Conservation (phyloP, 164 flowering plant genomes). For the Kalanchoe fedtschenkoi region DNA sequence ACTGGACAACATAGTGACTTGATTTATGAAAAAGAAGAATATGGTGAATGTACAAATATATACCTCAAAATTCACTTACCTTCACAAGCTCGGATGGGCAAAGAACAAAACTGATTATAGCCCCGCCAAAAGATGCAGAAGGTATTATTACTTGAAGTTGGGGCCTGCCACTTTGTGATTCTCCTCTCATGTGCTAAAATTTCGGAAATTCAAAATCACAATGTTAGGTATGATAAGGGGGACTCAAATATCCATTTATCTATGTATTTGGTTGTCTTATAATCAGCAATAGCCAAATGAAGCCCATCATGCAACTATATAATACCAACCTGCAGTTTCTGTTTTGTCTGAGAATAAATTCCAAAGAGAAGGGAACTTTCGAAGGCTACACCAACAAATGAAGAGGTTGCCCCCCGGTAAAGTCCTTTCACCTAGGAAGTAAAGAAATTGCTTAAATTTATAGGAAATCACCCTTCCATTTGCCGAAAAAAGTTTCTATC, state of each 20-base stretch:
- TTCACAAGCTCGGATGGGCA: constrained; percentile 90
- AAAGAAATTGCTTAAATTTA: constrained; percentile 13
- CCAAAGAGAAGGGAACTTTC: constrained; percentile 91
- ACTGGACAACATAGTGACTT: constrained; percentile 33
- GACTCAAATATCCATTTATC: no score
- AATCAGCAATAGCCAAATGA: not conserved
- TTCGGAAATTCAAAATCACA: no score
- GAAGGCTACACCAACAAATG: constrained; percentile 83
- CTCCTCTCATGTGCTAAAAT: constrained; percentile 32
- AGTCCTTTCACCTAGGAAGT: no score
- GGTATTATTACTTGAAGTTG: constrained; percentile 59
- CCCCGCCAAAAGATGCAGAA: constrained; percentile 73
- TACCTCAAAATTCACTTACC: constrained; percentile 25
- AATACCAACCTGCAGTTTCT: constrained; percentile 51
- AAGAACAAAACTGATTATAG: constrained; percentile 66
- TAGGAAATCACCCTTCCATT: not conserved
- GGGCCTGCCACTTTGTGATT: constrained; percentile 33
- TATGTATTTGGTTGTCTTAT: constrained; percentile 6
- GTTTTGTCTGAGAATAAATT: constrained; percentile 79
- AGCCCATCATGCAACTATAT: not conserved
- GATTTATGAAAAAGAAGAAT: constrained; percentile 10
- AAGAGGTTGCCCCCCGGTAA: constrained; percentile 93
- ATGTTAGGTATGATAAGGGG: no score
- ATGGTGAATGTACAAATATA: not conserved
- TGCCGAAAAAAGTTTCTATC: not conserved